These are phyloP conservation scores for Citrullus amarus DNA, from an alignment of 306 rosid genomes.

Conservation along the genomic window DNA sequence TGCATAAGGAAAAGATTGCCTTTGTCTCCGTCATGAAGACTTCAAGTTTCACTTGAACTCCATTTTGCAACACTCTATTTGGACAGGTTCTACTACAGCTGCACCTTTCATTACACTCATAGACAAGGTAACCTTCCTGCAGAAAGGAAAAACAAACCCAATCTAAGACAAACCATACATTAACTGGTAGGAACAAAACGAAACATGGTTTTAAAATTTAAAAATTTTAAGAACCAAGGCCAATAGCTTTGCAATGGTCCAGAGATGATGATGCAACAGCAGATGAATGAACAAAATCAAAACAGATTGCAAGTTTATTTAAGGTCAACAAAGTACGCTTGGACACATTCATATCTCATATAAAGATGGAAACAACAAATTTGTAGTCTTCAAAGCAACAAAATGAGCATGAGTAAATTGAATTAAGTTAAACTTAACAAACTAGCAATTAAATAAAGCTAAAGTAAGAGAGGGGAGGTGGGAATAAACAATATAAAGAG, in stretches of 20 bases:
- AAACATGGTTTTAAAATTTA: not conserved
- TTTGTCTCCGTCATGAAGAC: constrained; percentile 74
- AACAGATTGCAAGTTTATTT: not conserved
- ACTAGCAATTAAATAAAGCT: not conserved
- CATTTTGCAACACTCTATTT: constrained; percentile 88
- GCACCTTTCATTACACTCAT: constrained; percentile 84
- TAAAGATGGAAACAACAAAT: not conserved
- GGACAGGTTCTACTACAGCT: constrained; percentile 72
- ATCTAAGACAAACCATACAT: not conserved
- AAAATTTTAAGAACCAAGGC: not conserved
- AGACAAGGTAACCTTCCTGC: constrained; percentile 98
- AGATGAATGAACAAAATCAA: not conserved
- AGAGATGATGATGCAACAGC: not conserved
- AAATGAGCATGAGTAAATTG: not conserved
- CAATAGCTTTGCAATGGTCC: not conserved
- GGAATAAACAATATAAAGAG: not conserved
- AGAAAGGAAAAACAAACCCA: not conserved
- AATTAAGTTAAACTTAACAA: not conserved
- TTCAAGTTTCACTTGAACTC: constrained; percentile 78
- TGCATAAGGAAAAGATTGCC: constrained; percentile 25
- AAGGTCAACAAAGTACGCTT: not conserved
- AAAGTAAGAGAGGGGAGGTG: not conserved
- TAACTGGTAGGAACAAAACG: not conserved
- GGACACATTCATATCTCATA: not conserved
- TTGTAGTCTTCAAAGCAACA: not conserved